Conservation (phyloP, 768 basidiomycete species). For the Gyrodon lividus region DNA sequence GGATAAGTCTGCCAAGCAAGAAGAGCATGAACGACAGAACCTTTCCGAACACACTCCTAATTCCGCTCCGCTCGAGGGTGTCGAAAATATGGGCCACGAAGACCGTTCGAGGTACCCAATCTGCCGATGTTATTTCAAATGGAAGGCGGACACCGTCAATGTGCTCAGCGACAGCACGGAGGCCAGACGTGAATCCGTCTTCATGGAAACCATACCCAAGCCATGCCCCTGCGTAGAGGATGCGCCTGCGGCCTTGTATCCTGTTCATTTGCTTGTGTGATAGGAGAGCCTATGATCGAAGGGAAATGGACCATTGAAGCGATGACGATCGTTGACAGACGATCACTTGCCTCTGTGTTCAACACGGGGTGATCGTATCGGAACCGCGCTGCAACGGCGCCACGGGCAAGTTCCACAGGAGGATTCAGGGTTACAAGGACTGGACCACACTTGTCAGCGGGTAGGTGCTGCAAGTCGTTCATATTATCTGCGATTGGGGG, state of each 20-base stretch:
- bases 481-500: constrained; percentile 53
- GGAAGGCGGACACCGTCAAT: constrained; percentile 35
- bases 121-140: constrained; percentile 44
- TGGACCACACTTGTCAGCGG: constrained; percentile 53
- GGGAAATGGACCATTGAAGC: neutral
- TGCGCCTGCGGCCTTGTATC: constrained; percentile 62
- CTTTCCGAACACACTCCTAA: constrained; percentile 32
- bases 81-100: constrained; percentile 38
- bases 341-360: constrained; percentile 42
- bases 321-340: neutral
- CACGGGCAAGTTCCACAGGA: constrained; percentile 47
- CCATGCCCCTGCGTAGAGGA: constrained; percentile 71
- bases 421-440: constrained; percentile 75
- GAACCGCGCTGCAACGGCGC: constrained; percentile 50
- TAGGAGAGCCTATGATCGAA: constrained; percentile 42
- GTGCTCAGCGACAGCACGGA: constrained; percentile 33
- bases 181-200: constrained; percentile 61
- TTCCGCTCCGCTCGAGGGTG: constrained; percentile 36
- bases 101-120: constrained; percentile 24
- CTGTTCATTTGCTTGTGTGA: constrained; percentile 51
- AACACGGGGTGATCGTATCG: constrained; percentile 71
- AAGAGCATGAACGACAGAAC: constrained; percentile 16
- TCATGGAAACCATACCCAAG: constrained; percentile 81
- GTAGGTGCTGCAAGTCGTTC: constrained; percentile 73
- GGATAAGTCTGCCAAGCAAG: constrained; percentile 3